Percentiles rank a stretch among this genome's conserved stretches.
Evolutionary conservation across 768 basidiomycete genomes (phyloP).

Genomic region (Mycena maculata): DNA sequence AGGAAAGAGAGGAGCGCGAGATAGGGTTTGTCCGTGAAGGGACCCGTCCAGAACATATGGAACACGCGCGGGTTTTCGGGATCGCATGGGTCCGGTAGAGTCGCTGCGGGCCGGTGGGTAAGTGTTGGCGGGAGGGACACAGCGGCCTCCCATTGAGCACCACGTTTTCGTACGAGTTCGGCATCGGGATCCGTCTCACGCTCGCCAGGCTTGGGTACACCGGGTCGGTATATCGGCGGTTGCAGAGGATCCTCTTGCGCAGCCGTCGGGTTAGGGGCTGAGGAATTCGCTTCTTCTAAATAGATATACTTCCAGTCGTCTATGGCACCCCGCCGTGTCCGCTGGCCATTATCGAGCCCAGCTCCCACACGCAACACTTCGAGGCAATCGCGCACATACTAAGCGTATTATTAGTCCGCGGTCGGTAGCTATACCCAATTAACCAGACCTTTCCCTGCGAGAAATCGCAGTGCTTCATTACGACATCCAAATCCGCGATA

Average conservation of each 20-base stretch:
- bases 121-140: conserved; percentile 61
- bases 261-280: conserved; percentile 38
- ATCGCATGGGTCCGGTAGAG: conserved; percentile 68
- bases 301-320: conserved; percentile 88
- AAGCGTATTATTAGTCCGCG: conserved; percentile 23
- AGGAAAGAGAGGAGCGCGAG: conserved; percentile 92
- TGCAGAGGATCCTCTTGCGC: conserved; percentile 14
- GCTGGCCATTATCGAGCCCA: conserved; percentile 81
- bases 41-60: conserved; percentile 97
- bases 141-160: conserved; percentile 67
- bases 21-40: conserved; percentile 97
- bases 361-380: conserved; percentile 90
- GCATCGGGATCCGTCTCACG: conserved; percentile 59
- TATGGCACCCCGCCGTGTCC: conserved; percentile 77
- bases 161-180: conserved; percentile 68
- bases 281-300: conserved; percentile 59
- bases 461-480: conserved; percentile 91
- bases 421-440: conserved; percentile 1
- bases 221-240: conserved; percentile 37
- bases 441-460: conserved; percentile 69
- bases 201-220: conserved; percentile 41
- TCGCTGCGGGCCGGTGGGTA: conserved; percentile 56
- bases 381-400: conserved; percentile 97
- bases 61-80: conserved; percentile 83
- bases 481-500: conserved; percentile 88